Base-by-base conservation (phyloP, 805 yeast genomes). In the Candida rishiriensis region DNA sequence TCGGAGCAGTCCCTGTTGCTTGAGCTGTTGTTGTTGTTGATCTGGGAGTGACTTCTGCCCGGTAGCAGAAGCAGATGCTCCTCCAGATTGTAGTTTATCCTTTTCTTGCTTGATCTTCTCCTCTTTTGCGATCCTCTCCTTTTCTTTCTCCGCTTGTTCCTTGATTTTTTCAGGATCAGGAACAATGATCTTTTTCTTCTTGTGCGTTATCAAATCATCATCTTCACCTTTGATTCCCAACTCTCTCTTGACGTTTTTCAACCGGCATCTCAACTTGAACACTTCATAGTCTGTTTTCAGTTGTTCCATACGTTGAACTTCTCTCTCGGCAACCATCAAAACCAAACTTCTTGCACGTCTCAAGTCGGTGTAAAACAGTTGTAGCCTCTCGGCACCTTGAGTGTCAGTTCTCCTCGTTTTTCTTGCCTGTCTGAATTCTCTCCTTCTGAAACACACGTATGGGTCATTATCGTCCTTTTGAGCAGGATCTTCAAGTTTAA, bases 331-430 rank as follows among this genome's bases (percentile, higher is more conserved):
- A 35, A 88, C 85, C 55, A 80, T 63, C 32, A 81, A 69, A 16
- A 88, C 72, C 37, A 93, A 68, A 40, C 77, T 81, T 50, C 83
- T 75, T 1, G 96, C 95, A 40, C 81, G 75, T 49, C 79, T 83
- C 68, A 93, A 72, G 48, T 93, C 96, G 48, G 75, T 75, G 50
- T 85, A 87, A 29, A 93, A 69, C 44, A 77, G 62, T 17, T 93
- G 75, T 40, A 93, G 71, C 51, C 90, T 79, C 63, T 90, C 97
- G 12, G 89, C 83, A 53, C 93, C 88, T 55, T 88, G 86, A 30
- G 86, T 78, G 68, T 93, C 99, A 0, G 97, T 87, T 51, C 98
- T 79, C 64, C 99, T 80, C 0, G 99, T 93, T 64, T 93, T 93
- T 64, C 99, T 84, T 29, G 95, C 93, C 60, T 87, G 97, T 52